phyloP scores from a whole-genome alignment of 208 protist species.

The Trypanosoma conorhini region DNA sequence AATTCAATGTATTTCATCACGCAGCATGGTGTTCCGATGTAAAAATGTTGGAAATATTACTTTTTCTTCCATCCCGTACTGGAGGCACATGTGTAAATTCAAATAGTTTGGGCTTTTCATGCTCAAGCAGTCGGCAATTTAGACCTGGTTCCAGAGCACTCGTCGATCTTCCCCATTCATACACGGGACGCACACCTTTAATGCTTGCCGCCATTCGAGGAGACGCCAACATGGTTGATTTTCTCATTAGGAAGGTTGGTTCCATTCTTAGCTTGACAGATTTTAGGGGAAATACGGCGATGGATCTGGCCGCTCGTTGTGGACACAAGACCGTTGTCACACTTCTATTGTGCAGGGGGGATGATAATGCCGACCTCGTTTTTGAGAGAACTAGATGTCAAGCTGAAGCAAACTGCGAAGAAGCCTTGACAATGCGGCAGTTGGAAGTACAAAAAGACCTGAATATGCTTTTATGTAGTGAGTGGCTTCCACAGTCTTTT shows the following conservation, averaged over 20 bases:
- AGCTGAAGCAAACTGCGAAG: constrained; percentile 72
- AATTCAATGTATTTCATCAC: constrained; percentile 76
- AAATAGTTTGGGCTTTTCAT: neutral
- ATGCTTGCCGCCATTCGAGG: constrained; percentile 82
- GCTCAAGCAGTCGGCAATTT: constrained; percentile 8
- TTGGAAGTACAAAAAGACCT: constrained; percentile 48
- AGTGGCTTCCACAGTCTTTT: constrained; percentile 50
- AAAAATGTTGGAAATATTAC: constrained; percentile 48
- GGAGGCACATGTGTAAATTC: neutral
- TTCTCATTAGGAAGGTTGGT: constrained; percentile 61
- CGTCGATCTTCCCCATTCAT: constrained; percentile 59
- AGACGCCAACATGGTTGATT: constrained; percentile 40
- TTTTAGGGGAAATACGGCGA: constrained; percentile 47
- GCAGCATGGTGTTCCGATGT: constrained; percentile 78
- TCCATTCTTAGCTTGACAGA: constrained; percentile 50
- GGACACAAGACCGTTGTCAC: constrained; percentile 57
- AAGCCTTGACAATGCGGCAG: constrained; percentile 62
- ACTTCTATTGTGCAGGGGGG: constrained; percentile 37
- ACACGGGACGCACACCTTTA: constrained; percentile 71
- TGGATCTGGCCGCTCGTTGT: constrained; percentile 73
- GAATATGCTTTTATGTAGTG: constrained; percentile 49
- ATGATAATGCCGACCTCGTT: constrained; percentile 34
- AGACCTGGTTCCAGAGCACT: constrained; percentile 54
- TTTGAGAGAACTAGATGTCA: constrained; percentile 47
- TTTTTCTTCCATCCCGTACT: constrained; percentile 34